Evolutionary conservation across 2,329 filamentous ascomycete species (phyloP).

Genomic region (Cyclaneusma minus): DNA sequence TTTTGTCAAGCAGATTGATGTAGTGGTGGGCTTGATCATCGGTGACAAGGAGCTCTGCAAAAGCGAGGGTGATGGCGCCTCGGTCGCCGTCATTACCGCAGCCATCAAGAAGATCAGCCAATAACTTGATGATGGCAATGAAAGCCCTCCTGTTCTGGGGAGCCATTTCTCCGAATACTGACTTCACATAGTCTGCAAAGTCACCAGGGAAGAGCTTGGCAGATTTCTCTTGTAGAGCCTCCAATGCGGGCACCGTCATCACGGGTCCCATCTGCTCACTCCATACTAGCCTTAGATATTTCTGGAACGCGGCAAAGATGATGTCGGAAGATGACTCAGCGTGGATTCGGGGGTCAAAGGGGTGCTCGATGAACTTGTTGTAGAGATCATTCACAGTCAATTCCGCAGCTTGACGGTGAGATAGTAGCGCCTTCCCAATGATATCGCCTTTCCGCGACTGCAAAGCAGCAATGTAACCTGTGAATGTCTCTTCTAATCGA

Average conservation of each 20-base stretch:
- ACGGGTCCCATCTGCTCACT: conserved; percentile 75
- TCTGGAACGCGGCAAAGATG: conserved; percentile 84
- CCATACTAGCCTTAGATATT: conserved; percentile 81
- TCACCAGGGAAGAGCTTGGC: conserved; percentile 55
- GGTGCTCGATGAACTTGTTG: conserved; percentile 72
- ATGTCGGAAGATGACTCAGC: conserved; percentile 68
- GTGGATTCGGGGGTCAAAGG: conserved; percentile 60
- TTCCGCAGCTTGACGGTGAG: conserved; percentile 56
- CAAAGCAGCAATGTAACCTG: conserved; percentile 66
- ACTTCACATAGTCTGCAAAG: conserved; percentile 54
- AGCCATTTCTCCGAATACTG: conserved; percentile 48
- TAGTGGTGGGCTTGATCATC: conserved; percentile 67
- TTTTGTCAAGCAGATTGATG: conserved; percentile 73
- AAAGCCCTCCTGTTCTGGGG: conserved; percentile 64
- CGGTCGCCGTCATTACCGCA: conserved; percentile 85
- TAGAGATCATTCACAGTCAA: conserved; percentile 78
- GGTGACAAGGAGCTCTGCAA: conserved; percentile 71
- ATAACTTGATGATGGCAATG: conserved; percentile 65
- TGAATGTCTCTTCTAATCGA: conserved; percentile 71
- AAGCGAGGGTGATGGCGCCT: conserved; percentile 73
- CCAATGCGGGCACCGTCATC: conserved; percentile 55
- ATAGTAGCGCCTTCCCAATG: conserved; percentile 60
- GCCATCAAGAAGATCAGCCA: conserved; percentile 76
- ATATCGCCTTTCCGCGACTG: conserved; percentile 80
- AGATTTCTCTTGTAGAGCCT: conserved; percentile 55